phyloP scores from a whole-genome alignment of 768 basidiomycete genomes.

The Serendipita sp. region DNA sequence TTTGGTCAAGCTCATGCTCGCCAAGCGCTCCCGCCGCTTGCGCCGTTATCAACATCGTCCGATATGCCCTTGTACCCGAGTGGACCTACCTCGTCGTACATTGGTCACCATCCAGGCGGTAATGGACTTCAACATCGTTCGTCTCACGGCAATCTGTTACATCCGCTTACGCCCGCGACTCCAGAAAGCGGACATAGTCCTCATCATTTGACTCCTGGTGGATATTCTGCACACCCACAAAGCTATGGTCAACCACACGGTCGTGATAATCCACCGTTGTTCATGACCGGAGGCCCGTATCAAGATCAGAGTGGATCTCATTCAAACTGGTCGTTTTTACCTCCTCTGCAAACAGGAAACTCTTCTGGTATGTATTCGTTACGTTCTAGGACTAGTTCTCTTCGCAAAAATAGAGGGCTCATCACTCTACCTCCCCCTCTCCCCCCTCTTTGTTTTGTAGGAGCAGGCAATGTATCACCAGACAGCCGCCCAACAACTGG shows the following conservation, averaged over 20 bases:
- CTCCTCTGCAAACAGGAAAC: slow-evolving; percentile 3
- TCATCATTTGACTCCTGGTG: not conserved
- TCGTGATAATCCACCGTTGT: not conserved
- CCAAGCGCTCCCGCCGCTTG: slow-evolving; percentile 39
- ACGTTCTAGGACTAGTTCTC: not conserved
- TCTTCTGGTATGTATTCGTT: not conserved
- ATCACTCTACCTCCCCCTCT: no score
- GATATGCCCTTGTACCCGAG: slow-evolving; percentile 26
- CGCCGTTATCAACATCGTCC: slow-evolving; percentile 69
- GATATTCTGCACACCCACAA: not conserved
- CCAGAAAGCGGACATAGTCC: not conserved
- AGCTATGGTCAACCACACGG: not conserved
- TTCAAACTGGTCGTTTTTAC: slow-evolving; percentile 5
- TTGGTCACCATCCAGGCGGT: slow-evolving; percentile 6
- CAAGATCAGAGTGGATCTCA: not conserved
- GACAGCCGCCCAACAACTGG: slow-evolving; percentile 76
- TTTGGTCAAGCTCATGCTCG: slow-evolving; percentile 31
- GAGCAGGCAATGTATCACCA: slow-evolving; percentile 35
- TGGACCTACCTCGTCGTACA: slow-evolving; percentile 3
- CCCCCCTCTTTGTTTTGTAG: not conserved
- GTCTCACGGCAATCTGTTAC: slow-evolving; percentile 7
- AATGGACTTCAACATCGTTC: not conserved
- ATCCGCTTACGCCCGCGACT: slow-evolving; percentile 4
- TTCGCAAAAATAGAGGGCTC: slow-evolving; percentile 42
- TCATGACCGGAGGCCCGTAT: not conserved